Evolutionary conservation across 305 asterid species (phyloP).

Genomic region (Solanum hybrid): DNA sequence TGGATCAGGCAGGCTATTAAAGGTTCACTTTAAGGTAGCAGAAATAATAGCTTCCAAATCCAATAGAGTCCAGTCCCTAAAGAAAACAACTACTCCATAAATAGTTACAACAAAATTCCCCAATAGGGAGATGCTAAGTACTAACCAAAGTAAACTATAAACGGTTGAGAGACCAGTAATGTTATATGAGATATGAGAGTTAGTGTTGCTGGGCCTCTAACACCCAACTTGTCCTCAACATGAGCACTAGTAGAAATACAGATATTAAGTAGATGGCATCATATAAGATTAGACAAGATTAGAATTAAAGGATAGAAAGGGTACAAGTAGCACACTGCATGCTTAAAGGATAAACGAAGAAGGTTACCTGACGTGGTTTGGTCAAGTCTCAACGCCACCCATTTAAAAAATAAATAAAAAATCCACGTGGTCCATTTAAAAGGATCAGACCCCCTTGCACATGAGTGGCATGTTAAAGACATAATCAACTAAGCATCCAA

Average conservation of each 20-base stretch:
- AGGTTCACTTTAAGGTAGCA: not conserved
- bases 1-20: not conserved
- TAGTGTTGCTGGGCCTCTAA: not conserved
- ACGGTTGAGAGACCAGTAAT: not conserved
- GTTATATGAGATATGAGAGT: not conserved
- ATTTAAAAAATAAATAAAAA: not conserved
- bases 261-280: not conserved
- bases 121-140: not conserved
- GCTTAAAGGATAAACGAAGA: not conserved
- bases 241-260: not conserved
- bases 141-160: not conserved
- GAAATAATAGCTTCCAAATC: slow-evolving; percentile 2
- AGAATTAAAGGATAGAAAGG: not conserved
- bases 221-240: not conserved
- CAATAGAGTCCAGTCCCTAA: not conserved
- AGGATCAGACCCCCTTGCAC: not conserved
- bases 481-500: not conserved
- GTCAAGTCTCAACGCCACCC: not conserved
- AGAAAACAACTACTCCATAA: not conserved
- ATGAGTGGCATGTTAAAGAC: not conserved
- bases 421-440: not conserved
- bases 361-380: not conserved
- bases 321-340: not conserved
- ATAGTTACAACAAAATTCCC: not conserved
- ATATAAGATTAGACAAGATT: not conserved